Evolutionary conservation across 1,284 basidiomycete species (phyloP).

Genomic region (Pseudozyma sp.): DNA sequence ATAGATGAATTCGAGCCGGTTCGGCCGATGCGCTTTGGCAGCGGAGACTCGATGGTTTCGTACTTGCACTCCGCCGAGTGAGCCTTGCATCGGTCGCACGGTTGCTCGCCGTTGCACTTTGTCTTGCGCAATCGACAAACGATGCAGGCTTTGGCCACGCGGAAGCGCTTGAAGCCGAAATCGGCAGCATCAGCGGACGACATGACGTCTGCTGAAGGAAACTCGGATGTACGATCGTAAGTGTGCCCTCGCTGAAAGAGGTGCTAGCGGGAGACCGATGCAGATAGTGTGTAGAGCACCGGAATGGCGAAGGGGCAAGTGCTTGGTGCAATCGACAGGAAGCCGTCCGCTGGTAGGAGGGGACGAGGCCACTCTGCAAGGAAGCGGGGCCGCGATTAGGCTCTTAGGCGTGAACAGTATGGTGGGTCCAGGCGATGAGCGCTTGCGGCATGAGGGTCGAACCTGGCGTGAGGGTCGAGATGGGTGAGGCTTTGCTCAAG

Average conservation of each 20-base stretch:
- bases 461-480: too few relatives aligned
- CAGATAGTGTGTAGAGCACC: neutral
- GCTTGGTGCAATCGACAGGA: too few relatives aligned
- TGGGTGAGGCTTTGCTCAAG: too few relatives aligned
- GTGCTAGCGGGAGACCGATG: neutral
- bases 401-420: too few relatives aligned
- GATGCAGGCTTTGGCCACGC: constrained; percentile 40
- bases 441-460: too few relatives aligned
- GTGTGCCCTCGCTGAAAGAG: neutral
- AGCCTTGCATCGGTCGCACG: constrained; percentile 49
- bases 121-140: constrained; percentile 50
- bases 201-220: constrained; percentile 12
- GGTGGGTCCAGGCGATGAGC: too few relatives aligned
- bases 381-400: too few relatives aligned
- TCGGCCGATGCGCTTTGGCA: constrained; percentile 25
- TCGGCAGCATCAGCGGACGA: constrained; percentile 51
- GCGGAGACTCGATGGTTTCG: constrained; percentile 38
- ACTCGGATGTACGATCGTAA: neutral
- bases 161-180: constrained; percentile 48
- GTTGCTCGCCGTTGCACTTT: constrained; percentile 50
- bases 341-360: too few relatives aligned
- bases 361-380: too few relatives aligned
- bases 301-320: too few relatives aligned
- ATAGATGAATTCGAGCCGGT: constrained; percentile 23
- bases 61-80: constrained; percentile 50